phyloP scores from a whole-genome alignment of 129 eudicot species.

The sunflower (Helianthus annuus) region HanXRQr2.0-SUNRISE NC_035437.2:137723690-137724189 shows the following conservation, averaged over 20 bases:
- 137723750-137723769: background rate
- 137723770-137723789: background rate
- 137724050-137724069: too few species aligned
- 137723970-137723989: constrained; percentile 96
- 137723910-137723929: too few species aligned
- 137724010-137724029: constrained; percentile 98
- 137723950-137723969: constrained; percentile 96
- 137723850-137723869: too few species aligned
- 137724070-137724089: too few species aligned
- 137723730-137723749: constrained; percentile 50
- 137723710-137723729: constrained; percentile 99
- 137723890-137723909: too few species aligned
- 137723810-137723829: constrained; percentile 59
- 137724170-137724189: constrained; percentile 99
- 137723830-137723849: constrained; percentile 98
- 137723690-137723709: too few species aligned
- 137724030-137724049: too few species aligned
- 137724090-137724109: too few species aligned
- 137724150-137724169: constrained; percentile 12
- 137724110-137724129: too few species aligned
- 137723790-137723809: constrained; percentile 4
- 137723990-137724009: constrained; percentile 99
- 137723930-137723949: too few species aligned
- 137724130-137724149: too few species aligned
- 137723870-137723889: too few species aligned